phyloP scores from a whole-genome alignment of 2,329 filamentous ascomycete genomes.

The Furcasterigmium furcatum region DNA sequence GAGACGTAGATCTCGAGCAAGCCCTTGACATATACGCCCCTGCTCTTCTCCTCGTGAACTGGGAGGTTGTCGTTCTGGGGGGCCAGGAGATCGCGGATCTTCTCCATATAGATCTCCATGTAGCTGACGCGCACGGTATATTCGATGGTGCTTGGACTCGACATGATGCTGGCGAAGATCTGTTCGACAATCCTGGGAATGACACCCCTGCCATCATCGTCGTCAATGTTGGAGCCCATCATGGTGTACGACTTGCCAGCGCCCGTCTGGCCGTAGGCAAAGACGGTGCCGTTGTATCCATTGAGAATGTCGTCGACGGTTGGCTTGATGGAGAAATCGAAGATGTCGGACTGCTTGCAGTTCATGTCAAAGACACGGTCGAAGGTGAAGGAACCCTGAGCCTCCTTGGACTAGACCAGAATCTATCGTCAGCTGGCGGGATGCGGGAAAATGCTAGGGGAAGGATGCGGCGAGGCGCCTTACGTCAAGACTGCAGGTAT shows the following conservation, averaged over 20 bases:
- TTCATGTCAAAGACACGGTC: conserved; percentile 96
- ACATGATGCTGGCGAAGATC: conserved; percentile 93
- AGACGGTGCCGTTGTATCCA: conserved; percentile 98
- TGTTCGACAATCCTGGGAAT: conserved; percentile 97
- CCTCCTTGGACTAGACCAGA: conserved; percentile 69
- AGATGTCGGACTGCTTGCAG: conserved; percentile 88
- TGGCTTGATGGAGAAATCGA: conserved; percentile 93
- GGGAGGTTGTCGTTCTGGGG: conserved; percentile 95
- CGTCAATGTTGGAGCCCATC: conserved; percentile 95
- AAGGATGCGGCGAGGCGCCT: no score
- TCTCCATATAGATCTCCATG: conserved; percentile 99
- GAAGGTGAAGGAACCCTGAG: conserved; percentile 86
- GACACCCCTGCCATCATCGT: conserved; percentile 83
- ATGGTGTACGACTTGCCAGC: conserved; percentile 99
- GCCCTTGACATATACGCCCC: conserved; percentile 95
- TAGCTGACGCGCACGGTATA: conserved; percentile 99
- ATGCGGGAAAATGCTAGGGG: background rate
- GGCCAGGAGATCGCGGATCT: conserved; percentile 87
- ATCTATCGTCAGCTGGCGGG: background rate
- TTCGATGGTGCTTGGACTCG: conserved; percentile 89
- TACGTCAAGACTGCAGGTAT: conserved; percentile 85
- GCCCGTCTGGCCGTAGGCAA: conserved; percentile 97
- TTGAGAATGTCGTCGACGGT: conserved; percentile 98
- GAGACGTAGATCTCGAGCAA: conserved; percentile 93
- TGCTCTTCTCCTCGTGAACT: conserved; percentile 96